Percentiles rank a stretch among this genome's conserved stretches.
Conservation (phyloP, 106 monocot genomes). For the Allium cepa region DNA sequence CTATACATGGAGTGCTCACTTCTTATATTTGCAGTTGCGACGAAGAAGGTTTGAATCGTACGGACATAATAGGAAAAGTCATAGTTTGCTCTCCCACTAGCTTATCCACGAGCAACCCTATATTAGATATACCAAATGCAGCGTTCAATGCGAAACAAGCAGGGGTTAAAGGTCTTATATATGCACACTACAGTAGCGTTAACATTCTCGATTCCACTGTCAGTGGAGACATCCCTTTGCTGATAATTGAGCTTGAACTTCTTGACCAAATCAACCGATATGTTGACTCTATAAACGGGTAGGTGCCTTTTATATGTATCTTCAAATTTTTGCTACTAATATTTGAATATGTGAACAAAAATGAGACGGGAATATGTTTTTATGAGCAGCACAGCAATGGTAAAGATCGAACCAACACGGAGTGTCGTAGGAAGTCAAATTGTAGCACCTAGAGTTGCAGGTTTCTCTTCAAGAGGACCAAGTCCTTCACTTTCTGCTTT, state of each 20-base stretch:
- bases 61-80: conserved; percentile 12
- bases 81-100: conserved; percentile 4
- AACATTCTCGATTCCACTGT: conserved; percentile 3
- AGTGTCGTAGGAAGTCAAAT: not conserved
- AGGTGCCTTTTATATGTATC: no score
- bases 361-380: no score
- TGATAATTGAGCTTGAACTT: not conserved
- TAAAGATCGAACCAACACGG: not conserved
- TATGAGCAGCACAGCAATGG: not conserved
- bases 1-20: not conserved
- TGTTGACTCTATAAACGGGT: not conserved
- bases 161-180: conserved; percentile 34
- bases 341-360: no score
- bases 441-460: conserved; percentile 37
- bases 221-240: not conserved
- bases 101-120: not conserved
- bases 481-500: conserved; percentile 4
- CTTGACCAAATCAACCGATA: not conserved
- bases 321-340: no score
- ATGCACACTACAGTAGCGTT: conserved; percentile 22
- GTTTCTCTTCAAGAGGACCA: conserved; percentile 68
- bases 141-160: conserved; percentile 5
- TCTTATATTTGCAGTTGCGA: not conserved
- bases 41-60: not conserved
- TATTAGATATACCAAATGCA: not conserved